Percentiles rank a stretch among this genome's conserved stretches.
Evolutionary conservation across 2,329 filamentous ascomycete genomes (phyloP).

Genomic region (Aspergillus aculeatus): DNA sequence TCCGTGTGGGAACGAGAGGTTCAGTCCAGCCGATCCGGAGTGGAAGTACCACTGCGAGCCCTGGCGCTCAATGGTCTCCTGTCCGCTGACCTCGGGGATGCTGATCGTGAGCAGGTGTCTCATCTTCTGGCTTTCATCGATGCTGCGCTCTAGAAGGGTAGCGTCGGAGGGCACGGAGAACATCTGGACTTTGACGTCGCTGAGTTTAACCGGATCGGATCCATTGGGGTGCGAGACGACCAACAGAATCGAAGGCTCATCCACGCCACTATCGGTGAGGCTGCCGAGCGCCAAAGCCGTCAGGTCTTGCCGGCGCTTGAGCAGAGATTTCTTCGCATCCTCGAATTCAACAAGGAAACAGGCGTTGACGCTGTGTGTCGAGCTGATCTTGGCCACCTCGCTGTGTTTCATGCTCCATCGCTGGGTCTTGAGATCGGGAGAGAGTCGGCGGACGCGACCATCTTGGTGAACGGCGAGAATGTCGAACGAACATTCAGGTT

Average conservation of each 20-base stretch:
- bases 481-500: slow-evolving; percentile 36
- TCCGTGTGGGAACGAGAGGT: slow-evolving; percentile 40
- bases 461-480: slow-evolving; percentile 46
- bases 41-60: slow-evolving; percentile 42
- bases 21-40: slow-evolving; percentile 39
- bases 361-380: slow-evolving; percentile 32
- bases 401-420: slow-evolving; percentile 41
- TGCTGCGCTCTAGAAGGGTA: slow-evolving; percentile 19
- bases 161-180: slow-evolving; percentile 37
- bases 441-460: slow-evolving; percentile 42
- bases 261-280: slow-evolving; percentile 24
- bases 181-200: slow-evolving; percentile 40
- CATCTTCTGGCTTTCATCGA: slow-evolving; percentile 35
- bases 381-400: slow-evolving; percentile 29
- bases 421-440: slow-evolving; percentile 40
- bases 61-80: slow-evolving; percentile 24
- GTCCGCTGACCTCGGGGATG: slow-evolving; percentile 33
- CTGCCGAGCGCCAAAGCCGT: slow-evolving; percentile 38
- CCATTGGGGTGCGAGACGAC: slow-evolving; percentile 41
- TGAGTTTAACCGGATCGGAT: slow-evolving; percentile 28
- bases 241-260: slow-evolving; percentile 38
- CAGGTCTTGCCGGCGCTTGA: slow-evolving; percentile 43
- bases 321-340: slow-evolving; percentile 41
- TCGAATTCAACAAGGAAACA: slow-evolving; percentile 43
- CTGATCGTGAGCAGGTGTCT: slow-evolving; percentile 38